phyloP scores from a whole-genome alignment of 192 early-diverging fungal species.

The Gaertneriomyces semiglobifer region DNA sequence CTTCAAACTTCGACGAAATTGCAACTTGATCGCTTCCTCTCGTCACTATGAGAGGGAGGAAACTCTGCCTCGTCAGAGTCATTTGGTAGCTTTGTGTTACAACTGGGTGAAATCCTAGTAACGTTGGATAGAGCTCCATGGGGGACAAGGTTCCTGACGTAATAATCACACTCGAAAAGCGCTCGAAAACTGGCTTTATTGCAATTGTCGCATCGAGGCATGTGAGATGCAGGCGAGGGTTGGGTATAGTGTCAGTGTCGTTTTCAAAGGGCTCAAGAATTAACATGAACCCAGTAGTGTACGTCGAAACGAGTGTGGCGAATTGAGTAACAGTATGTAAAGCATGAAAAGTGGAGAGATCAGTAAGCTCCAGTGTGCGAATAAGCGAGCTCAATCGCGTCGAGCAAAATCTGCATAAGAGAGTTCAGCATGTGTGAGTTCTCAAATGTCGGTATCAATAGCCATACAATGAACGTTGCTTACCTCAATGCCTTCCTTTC shows the following conservation, averaged over 20 bases:
- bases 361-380: slow-evolving; percentile 86
- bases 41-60: slow-evolving; percentile 92
- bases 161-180: slow-evolving; percentile 94
- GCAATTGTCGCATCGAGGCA: slow-evolving; percentile 96
- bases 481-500: slow-evolving; percentile 87
- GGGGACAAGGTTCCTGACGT: slow-evolving; percentile 99
- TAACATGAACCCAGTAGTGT: slow-evolving; percentile 78
- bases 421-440: slow-evolving; percentile 1
- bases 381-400: slow-evolving; percentile 87
- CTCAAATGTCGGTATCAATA: no score
- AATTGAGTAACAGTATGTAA: slow-evolving; percentile 84
- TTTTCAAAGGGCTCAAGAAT: slow-evolving; percentile 97
- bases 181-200: slow-evolving; percentile 93
- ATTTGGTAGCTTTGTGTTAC: slow-evolving; percentile 94
- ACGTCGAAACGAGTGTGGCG: slow-evolving; percentile 94
- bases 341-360: slow-evolving; percentile 82
- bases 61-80: slow-evolving; percentile 91
- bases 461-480: neutral
- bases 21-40: slow-evolving; percentile 98
- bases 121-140: slow-evolving; percentile 95
- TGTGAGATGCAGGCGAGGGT: slow-evolving; percentile 87
- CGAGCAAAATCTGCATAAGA: slow-evolving; percentile 73
- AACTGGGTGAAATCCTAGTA: slow-evolving; percentile 82
- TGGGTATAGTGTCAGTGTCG: slow-evolving; percentile 86
- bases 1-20: slow-evolving; percentile 96